Conservation (phyloP, 331 rosid species). For the Saraca asoca region DNA sequence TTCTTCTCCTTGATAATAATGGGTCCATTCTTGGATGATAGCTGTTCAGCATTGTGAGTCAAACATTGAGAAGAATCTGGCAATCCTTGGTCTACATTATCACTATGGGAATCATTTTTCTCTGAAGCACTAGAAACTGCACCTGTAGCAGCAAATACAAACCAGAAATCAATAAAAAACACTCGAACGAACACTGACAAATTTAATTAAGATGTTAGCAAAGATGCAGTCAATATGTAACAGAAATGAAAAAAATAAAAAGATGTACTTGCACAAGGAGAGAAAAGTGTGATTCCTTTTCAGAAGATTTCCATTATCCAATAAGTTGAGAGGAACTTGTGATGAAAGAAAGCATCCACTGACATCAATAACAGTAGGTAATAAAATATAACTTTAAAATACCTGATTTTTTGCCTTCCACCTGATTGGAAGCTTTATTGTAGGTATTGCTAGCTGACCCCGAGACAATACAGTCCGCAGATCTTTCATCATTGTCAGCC, state of each 20-base stretch:
- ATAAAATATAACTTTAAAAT: slow-evolving; percentile 21
- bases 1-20: slow-evolving; percentile 57
- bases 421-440: slow-evolving; percentile 55
- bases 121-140: slow-evolving; percentile 62
- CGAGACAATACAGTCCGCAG: slow-evolving; percentile 65
- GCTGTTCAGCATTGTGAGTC: slow-evolving; percentile 57
- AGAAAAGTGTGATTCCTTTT: background rate
- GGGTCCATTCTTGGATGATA: slow-evolving; percentile 60
- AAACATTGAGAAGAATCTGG: slow-evolving; percentile 53
- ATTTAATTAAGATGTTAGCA: slow-evolving; percentile 14
- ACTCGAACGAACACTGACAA: slow-evolving; percentile 10
- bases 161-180: slow-evolving; percentile 2
- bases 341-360: background rate
- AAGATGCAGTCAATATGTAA: slow-evolving; percentile 4
- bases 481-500: slow-evolving; percentile 49
- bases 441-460: slow-evolving; percentile 71
- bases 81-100: slow-evolving; percentile 49
- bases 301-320: background rate
- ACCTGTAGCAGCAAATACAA: slow-evolving; percentile 51
- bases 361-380: background rate
- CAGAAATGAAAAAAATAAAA: background rate
- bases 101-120: slow-evolving; percentile 51
- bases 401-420: slow-evolving; percentile 68
- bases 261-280: slow-evolving; percentile 2
- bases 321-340: background rate